These are phyloP conservation scores for Waltergamsia citrina DNA, from an alignment of 2,329 filamentous ascomycete species.

Conservation along the genomic window DNA sequence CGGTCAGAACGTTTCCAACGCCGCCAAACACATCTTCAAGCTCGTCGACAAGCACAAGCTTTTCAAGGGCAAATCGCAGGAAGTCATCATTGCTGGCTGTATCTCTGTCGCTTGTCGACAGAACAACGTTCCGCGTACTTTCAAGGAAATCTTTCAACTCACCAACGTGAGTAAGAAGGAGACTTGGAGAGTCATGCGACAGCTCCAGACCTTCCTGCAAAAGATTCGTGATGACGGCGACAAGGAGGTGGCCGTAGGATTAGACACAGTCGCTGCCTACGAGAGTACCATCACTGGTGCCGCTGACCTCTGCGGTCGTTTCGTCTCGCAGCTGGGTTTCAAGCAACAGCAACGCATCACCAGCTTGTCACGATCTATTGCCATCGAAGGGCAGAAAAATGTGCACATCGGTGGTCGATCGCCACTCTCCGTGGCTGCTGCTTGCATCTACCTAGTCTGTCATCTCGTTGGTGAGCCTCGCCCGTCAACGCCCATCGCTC, in stretches of 20 bases:
- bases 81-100: slow-evolving; percentile 89
- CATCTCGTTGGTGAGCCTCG: slow-evolving; percentile 74
- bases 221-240: slow-evolving; percentile 54
- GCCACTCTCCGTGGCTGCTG: slow-evolving; percentile 85
- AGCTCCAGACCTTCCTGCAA: slow-evolving; percentile 78
- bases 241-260: slow-evolving; percentile 30
- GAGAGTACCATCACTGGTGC: slow-evolving; percentile 72
- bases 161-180: slow-evolving; percentile 96
- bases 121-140: slow-evolving; percentile 76
- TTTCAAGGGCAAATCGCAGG: slow-evolving; percentile 91
- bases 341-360: slow-evolving; percentile 65
- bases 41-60: slow-evolving; percentile 84
- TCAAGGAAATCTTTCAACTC: slow-evolving; percentile 87
- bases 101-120: slow-evolving; percentile 97
- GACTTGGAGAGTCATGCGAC: slow-evolving; percentile 91
- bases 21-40: slow-evolving; percentile 93
- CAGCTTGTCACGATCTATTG: slow-evolving; percentile 58
- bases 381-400: slow-evolving; percentile 2
- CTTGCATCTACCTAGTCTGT: slow-evolving; percentile 94
- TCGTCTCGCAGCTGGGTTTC: slow-evolving; percentile 73
- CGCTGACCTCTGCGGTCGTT: slow-evolving; percentile 78
- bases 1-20: slow-evolving; percentile 72
- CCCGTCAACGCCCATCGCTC: slow-evolving; percentile 77
- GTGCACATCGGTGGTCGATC: slow-evolving; percentile 57
- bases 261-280: slow-evolving; percentile 57